These are phyloP conservation scores for Funneliformis caledonium DNA, from an alignment of 371 early-diverging fungal genomes.

Conservation along the genomic window DNA sequence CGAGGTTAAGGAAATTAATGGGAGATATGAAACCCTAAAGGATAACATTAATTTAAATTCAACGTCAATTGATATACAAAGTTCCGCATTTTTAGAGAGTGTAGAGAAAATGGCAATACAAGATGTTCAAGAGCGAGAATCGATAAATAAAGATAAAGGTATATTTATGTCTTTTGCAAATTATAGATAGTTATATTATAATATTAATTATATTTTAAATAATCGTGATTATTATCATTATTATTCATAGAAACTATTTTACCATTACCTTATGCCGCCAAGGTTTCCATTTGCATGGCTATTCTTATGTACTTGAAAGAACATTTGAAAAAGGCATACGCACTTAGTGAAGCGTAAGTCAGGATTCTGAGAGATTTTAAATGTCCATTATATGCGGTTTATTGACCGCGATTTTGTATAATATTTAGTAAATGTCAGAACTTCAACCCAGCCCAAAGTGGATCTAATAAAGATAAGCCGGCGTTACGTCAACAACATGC, in stretches of 20 bases:
- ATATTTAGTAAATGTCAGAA: constrained; percentile 45
- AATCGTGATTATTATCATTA: neutral
- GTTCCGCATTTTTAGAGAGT: neutral
- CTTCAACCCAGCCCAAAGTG: constrained; percentile 49
- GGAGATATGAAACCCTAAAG: neutral
- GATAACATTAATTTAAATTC: neutral
- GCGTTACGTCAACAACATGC: constrained; percentile 47
- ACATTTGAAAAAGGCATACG: constrained; percentile 64
- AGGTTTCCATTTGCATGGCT: constrained; percentile 53
- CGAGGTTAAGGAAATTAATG: neutral
- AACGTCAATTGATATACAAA: neutral
- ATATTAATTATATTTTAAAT: neutral
- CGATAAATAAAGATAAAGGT: neutral
- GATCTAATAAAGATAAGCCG: constrained; percentile 54
- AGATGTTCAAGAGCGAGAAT: neutral
- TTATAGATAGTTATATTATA: neutral
- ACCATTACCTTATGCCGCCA: constrained; percentile 44
- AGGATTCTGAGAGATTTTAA: neutral
- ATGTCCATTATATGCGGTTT: neutral
- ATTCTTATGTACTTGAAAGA: constrained; percentile 67
- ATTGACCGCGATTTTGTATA: neutral
- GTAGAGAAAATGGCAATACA: neutral
- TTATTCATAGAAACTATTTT: constrained; percentile 40
- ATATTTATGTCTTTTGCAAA: neutral
- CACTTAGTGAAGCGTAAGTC: constrained; percentile 65